These are phyloP conservation scores for Zygosaccharomyces siamensis DNA, from an alignment of 805 yeast species.

Conservation along the genomic window DNA sequence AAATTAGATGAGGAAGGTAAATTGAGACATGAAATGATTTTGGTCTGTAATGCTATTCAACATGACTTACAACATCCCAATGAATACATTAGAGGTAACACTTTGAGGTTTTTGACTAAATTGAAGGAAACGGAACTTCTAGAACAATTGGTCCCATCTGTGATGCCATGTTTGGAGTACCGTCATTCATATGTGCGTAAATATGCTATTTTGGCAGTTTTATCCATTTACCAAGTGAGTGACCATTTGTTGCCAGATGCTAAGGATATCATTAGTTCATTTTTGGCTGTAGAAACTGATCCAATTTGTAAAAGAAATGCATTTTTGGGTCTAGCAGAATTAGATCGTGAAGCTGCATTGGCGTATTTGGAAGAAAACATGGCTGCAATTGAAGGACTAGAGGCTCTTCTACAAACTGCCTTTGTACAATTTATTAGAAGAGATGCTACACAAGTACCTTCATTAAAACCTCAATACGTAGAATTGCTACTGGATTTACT, in stretches of 20 bases:
- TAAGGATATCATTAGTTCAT: slow-evolving; percentile 70
- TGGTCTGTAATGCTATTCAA: slow-evolving; percentile 96
- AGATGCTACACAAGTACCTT: slow-evolving; percentile 63
- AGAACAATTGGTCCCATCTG: slow-evolving; percentile 92
- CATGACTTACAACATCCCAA: slow-evolving; percentile 97
- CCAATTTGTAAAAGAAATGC: slow-evolving; percentile 95
- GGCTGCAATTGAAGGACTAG: slow-evolving; percentile 55
- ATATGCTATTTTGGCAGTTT: slow-evolving; percentile 90
- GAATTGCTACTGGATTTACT: slow-evolving; percentile 67
- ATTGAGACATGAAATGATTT: slow-evolving; percentile 96
- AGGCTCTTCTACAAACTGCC: slow-evolving; percentile 81
- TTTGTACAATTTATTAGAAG: slow-evolving; percentile 86
- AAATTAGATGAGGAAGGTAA: slow-evolving; percentile 84
- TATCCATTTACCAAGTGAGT: slow-evolving; percentile 73
- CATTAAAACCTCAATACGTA: slow-evolving; percentile 65
- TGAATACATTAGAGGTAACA: slow-evolving; percentile 93
- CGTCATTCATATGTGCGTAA: slow-evolving; percentile 97
- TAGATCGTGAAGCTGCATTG: slow-evolving; percentile 82
- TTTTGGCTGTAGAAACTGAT: slow-evolving; percentile 79
- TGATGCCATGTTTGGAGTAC: slow-evolving; percentile 85
- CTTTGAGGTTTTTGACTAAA: slow-evolving; percentile 85
- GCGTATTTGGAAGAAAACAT: slow-evolving; percentile 72
- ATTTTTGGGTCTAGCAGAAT: slow-evolving; percentile 75
- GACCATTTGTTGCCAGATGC: slow-evolving; percentile 93
- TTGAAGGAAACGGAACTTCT: slow-evolving; percentile 87